phyloP scores from a whole-genome alignment of 441 rosid species.

The Viola pubescens region DNA sequence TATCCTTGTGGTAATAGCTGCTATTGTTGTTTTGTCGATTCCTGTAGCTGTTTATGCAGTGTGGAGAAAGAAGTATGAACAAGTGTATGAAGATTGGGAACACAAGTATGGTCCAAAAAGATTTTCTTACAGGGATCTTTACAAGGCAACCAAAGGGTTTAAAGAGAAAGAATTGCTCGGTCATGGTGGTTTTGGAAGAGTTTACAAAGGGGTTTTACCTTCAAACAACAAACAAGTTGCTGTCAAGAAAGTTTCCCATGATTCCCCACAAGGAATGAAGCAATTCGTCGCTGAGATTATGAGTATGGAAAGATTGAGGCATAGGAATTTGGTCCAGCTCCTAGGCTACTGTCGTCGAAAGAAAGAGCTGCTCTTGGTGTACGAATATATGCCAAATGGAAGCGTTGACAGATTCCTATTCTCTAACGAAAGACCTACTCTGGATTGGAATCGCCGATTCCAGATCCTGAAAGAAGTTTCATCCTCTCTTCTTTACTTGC shows the following conservation, averaged over 20 bases:
- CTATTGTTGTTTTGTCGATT: conserved; percentile 5
- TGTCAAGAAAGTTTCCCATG: conserved; percentile 29
- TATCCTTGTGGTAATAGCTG: conserved; percentile 2
- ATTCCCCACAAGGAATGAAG: conserved; percentile 25
- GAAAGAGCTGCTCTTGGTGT: conserved; percentile 32
- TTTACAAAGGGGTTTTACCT: conserved; percentile 25
- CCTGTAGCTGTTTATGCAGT: conserved; percentile 10
- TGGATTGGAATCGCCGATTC: conserved; percentile 25
- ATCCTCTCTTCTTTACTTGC: conserved; percentile 26
- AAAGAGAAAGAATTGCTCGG: conserved; percentile 30
- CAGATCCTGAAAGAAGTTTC: conserved; percentile 30
- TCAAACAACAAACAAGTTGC: conserved; percentile 22
- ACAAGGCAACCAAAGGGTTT: conserved; percentile 31
- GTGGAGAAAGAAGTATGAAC: conserved; percentile 18
- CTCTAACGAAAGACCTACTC: conserved; percentile 11
- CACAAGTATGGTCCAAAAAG: conserved; percentile 24
- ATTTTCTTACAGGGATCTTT: conserved; percentile 25
- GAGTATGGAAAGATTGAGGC: conserved; percentile 24
- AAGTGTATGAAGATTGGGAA: conserved; percentile 35
- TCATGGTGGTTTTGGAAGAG: conserved; percentile 31
- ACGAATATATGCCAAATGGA: conserved; percentile 33
- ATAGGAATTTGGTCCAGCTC: conserved; percentile 32
- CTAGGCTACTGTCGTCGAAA: conserved; percentile 32
- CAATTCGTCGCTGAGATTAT: conserved; percentile 29
- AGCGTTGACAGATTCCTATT: conserved; percentile 33